These are phyloP conservation scores for Pythium pyrilobum DNA, from an alignment of 352 stramenopile species.

Conservation along the genomic window DNA sequence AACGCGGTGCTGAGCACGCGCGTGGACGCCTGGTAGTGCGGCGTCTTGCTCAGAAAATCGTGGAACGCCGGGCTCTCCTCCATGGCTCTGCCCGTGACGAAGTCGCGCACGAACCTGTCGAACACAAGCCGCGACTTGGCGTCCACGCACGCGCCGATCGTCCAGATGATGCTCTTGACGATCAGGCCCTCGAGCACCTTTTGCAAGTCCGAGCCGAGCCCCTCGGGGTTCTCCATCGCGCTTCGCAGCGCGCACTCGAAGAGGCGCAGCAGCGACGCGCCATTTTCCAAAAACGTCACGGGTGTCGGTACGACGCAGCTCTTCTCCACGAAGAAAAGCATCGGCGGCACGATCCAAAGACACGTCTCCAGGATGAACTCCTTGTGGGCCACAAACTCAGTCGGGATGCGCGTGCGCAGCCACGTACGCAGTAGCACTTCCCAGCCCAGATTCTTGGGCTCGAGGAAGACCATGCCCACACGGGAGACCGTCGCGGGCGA, in stretches of 20 bases:
- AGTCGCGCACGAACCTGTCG: constrained; percentile 76
- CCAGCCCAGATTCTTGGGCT: constrained; percentile 89
- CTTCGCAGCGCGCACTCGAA: constrained; percentile 69
- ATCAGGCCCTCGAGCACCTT: constrained; percentile 84
- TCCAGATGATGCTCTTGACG: constrained; percentile 88
- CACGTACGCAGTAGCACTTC: constrained; percentile 86
- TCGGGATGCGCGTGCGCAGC: constrained; percentile 54
- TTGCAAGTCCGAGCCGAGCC: constrained; percentile 58
- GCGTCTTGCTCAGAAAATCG: constrained; percentile 87
- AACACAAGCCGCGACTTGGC: constrained; percentile 77
- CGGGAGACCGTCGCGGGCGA: constrained; percentile 89
- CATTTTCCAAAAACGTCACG: constrained; percentile 89
- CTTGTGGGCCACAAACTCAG: constrained; percentile 26
- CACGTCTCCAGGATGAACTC: constrained; percentile 75
- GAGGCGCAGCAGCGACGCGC: constrained; percentile 74
- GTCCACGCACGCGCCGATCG: constrained; percentile 90
- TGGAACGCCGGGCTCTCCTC: constrained; percentile 34
- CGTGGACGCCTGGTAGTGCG: constrained; percentile 47
- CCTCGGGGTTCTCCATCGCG: constrained; percentile 33
- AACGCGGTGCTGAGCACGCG: constrained; percentile 30
- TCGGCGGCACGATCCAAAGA: constrained; percentile 86
- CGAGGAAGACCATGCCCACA: constrained; percentile 92
- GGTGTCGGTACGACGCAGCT: constrained; percentile 75
- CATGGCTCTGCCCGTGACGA: constrained; percentile 44
- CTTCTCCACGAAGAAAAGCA: constrained; percentile 92